Evolutionary conservation across 2,329 filamentous ascomycete genomes (phyloP), one percentile per base, ranked within the genome.

Genomic region (Phoma sp.): DNA sequence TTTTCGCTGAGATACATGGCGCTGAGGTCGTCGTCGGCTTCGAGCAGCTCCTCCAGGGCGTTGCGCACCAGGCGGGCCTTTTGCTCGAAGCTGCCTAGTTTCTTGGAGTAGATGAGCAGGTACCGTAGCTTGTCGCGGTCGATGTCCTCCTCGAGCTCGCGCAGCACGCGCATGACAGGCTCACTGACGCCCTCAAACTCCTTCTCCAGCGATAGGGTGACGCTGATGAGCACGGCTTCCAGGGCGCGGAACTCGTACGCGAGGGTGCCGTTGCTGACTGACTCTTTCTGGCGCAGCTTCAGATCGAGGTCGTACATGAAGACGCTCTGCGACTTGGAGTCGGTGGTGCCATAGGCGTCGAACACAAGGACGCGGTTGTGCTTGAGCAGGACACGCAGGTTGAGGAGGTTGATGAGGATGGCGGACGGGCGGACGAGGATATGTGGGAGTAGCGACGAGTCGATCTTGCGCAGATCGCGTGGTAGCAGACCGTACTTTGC

Each of bases 221-320:
- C 95, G 32, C 91, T 96, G 58, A 96, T 95, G 55, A 99, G 81
- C 10, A 98, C 93, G 0, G 95, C 91, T 82, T 99, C 95, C 14
- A 99, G 84, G 4, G 95, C 95, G 25, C 95, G 89, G 75, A 98
- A 96, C 74, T 99, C 95, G 75, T 99, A 99, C 0, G 95, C 91
- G 4, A 99, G 82, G 13, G 85, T 68, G 14, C 73, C 72, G 23
- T 71, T 76, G 22, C 73, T 69, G 2, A 82, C 79, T 2, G 79
- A 71, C 55, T 86, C 82, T 73, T 92, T 93, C 70, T 96, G 91
- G 59, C 91, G 88, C 39, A 99, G 80, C 72, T 96, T 96, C 10
- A 91, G 91, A 74, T 98, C 92, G 18, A 99, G 79, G 70, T 98
- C 95, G 76, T 98, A 97, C 86, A 99, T 96, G 78, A 99, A 99